Evolutionary conservation across 441 rosid genomes (phyloP).

Genomic region (Biscutella laevigata): DNA sequence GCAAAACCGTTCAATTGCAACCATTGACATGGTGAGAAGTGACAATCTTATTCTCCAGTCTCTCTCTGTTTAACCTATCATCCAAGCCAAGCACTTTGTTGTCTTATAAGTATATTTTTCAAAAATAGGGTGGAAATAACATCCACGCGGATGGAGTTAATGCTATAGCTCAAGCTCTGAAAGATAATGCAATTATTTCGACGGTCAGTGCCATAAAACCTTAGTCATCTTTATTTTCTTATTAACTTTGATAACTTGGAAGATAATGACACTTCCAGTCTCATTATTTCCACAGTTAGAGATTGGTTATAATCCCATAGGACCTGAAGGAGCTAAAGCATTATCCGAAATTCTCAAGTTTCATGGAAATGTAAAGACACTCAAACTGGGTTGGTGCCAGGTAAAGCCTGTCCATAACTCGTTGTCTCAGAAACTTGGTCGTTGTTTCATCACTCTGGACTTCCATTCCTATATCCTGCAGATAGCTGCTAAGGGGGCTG

Average conservation of each 20-base stretch:
- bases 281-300: slow-evolving; percentile 51
- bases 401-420: slow-evolving; percentile 30
- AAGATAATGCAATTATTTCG: slow-evolving; percentile 58
- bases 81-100: neutral
- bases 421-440: neutral
- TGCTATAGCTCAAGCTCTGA: slow-evolving; percentile 65
- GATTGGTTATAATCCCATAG: slow-evolving; percentile 87
- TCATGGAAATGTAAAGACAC: slow-evolving; percentile 67
- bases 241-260: neutral
- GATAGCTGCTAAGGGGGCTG: slow-evolving; percentile 89
- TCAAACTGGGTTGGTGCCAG: slow-evolving; percentile 99
- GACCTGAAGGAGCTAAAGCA: slow-evolving; percentile 79
- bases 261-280: slow-evolving; percentile 5
- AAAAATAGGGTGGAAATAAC: slow-evolving; percentile 84
- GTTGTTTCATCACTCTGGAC: neutral
- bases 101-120: neutral
- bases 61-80: neutral
- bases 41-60: slow-evolving; percentile 1
- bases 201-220: slow-evolving; percentile 43
- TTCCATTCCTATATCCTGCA: slow-evolving; percentile 27
- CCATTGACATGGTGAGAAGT: slow-evolving; percentile 73
- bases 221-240: slow-evolving; percentile 1
- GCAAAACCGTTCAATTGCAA: slow-evolving; percentile 61
- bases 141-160: slow-evolving; percentile 64
- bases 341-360: slow-evolving; percentile 85